Conservation (phyloP, 768 basidiomycete genomes). For the Suillus subluteus region DNA sequence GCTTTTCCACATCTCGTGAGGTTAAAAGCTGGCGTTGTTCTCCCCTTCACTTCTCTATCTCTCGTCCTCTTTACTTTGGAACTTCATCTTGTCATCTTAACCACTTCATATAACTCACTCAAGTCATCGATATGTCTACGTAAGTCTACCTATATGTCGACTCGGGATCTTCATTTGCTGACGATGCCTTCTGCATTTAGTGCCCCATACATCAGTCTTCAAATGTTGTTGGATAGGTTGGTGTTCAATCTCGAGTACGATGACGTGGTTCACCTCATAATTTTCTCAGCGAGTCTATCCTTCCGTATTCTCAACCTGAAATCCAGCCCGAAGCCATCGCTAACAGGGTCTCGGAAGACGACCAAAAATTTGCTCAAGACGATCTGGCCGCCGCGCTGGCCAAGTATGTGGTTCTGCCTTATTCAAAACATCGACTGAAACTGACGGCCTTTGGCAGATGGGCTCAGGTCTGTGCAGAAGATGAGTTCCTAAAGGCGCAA, state of each 20-base stretch:
- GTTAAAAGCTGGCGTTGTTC: background rate
- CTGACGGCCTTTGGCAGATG: background rate
- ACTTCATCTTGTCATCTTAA: background rate
- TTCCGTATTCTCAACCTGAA: background rate
- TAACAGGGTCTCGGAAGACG: background rate
- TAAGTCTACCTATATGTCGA: background rate
- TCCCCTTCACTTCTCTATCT: background rate
- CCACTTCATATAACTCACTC: too few species aligned
- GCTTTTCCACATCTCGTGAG: background rate
- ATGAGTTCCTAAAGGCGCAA: background rate
- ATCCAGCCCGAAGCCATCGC: background rate
- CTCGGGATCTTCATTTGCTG: background rate
- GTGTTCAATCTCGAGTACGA: background rate
- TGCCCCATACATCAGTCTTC: background rate
- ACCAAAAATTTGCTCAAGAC: background rate
- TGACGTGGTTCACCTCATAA: background rate
- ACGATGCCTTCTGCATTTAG: background rate
- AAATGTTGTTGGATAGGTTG: background rate
- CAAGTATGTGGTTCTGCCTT: background rate
- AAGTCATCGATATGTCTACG: background rate
- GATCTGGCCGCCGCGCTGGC: background rate
- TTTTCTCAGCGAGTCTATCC: background rate
- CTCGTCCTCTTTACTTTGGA: background rate
- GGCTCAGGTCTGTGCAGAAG: background rate
- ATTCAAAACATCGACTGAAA: background rate